Conservation (phyloP, 2,329 filamentous ascomycete species). For the Apiospora koreana region DNA sequence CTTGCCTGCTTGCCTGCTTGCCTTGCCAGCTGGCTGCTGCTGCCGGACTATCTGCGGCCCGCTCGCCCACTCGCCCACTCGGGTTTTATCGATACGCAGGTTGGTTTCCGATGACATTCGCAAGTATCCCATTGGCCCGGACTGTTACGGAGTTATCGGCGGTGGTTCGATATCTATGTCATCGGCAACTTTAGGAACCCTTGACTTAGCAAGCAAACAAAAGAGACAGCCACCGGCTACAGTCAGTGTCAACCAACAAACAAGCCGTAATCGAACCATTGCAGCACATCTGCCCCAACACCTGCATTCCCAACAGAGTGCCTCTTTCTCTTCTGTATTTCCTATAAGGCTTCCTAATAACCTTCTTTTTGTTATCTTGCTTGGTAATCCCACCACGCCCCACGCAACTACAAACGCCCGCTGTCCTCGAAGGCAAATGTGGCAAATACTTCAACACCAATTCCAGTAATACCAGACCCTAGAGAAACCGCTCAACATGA, state of each 20-base stretch:
- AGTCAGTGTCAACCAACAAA: not conserved
- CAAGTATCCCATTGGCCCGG: not conserved
- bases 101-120: not conserved
- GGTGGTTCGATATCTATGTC: conserved; percentile 5
- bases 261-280: conserved; percentile 7
- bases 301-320: not conserved
- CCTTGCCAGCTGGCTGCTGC: not conserved
- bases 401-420: not conserved
- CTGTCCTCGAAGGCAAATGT: not conserved
- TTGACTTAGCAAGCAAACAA: conserved; percentile 6
- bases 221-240: not conserved
- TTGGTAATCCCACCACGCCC: not conserved
- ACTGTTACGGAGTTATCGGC: not conserved
- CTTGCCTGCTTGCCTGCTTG: too few relatives aligned
- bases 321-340: not conserved
- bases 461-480: not conserved
- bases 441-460: not conserved
- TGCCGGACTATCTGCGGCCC: not conserved
- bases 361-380: not conserved
- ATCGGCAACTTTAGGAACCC: conserved; percentile 10
- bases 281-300: conserved; percentile 1
- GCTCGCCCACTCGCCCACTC: too few relatives aligned
- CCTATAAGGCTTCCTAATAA: not conserved
- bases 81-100: not conserved
- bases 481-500: conserved; percentile 39